Evolutionary conservation across 805 yeast genomes (phyloP), one percentile per base, ranked within the genome.

Genomic region (Tetrapisispora phaffii): DNA sequence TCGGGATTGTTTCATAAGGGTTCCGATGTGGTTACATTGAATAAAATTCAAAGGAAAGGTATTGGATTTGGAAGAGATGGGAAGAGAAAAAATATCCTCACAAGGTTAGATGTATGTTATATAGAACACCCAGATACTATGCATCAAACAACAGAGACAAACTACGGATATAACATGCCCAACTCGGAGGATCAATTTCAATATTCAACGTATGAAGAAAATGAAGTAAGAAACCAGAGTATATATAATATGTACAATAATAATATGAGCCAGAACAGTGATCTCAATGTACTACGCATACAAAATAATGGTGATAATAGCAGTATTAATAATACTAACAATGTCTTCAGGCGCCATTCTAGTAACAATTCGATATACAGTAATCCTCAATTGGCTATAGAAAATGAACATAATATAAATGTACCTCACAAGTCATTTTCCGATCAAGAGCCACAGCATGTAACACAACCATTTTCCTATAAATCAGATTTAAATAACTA

Each of bases 51-150:
- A 46, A 52, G 66, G 42, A 62, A 61, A 42, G 50, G 56, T 21
- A 56, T 60, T 17, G 63, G 63, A 13, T 48, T 59, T 6, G 65
- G 63, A 1, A 60, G 54, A 44, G 60, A 60, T 44, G 64, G 64
- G 4, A 57, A 52, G 41, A 51, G 65, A 45, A 61, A 55, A 48
- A 62, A 60, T 44, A 51, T 59, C 4, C 48, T 60, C 4, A 17
- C 42, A 15, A 21, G 28, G n/a, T 32, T 39, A 31, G 34, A 26
- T 15, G 34, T 39, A 2, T 39, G 42, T 29, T 21, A 39, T 21
- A 31, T 32, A 2, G 35, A 39, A 7, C 35, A 31, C 20, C 16
- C 20, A 10, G 31, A 31, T 17, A 32, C 20, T 12, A 28, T 35
- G n/a, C n/a, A 31, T 15, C 34, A 39, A 31, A 19, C 23, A 5